These are phyloP conservation scores for Hypoxylon sp. DNA, from an alignment of 2,329 filamentous ascomycete species.

Conservation along the genomic window DNA sequence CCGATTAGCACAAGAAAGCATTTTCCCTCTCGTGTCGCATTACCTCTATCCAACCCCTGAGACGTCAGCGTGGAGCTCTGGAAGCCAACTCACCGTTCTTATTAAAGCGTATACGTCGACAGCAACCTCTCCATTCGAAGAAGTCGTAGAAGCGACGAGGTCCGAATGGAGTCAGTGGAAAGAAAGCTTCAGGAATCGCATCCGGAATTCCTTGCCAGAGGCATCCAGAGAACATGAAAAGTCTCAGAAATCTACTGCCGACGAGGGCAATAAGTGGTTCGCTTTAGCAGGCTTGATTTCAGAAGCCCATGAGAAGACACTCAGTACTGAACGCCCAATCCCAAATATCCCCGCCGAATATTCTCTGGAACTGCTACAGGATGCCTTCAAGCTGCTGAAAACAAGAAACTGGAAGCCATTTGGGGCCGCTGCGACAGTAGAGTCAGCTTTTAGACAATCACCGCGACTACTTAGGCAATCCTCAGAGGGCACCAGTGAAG, in stretches of 20 bases:
- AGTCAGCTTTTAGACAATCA: constrained; percentile 51
- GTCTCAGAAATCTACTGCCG: constrained; percentile 74
- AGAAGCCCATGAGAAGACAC: constrained; percentile 43
- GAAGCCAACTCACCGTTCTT: constrained; percentile 49
- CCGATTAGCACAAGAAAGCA: constrained; percentile 55
- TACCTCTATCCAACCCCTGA: constrained; percentile 59
- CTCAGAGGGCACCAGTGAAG: constrained; percentile 41
- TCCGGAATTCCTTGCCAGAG: constrained; percentile 80
- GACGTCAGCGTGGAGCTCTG: constrained; percentile 48
- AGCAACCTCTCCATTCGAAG: constrained; percentile 50
- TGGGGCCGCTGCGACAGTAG: constrained; percentile 59
- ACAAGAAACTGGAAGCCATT: constrained; percentile 65
- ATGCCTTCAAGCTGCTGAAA: constrained; percentile 53
- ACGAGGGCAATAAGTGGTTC: constrained; percentile 74
- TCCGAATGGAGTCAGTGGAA: constrained; percentile 71
- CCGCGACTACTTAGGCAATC: constrained; percentile 52
- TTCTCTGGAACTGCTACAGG: constrained; percentile 48
- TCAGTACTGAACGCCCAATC: constrained; percentile 36
- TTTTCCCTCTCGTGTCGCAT: constrained; percentile 63
- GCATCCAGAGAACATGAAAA: constrained; percentile 78
- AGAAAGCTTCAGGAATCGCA: constrained; percentile 66
- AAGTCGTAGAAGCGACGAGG: constrained; percentile 58
- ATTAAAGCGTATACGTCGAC: constrained; percentile 58
- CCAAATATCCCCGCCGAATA: constrained; percentile 42
- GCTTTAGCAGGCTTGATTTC: constrained; percentile 60